These are phyloP conservation scores for Aureobasidium sp. DNA, from an alignment of 2,329 filamentous ascomycete genomes.

Conservation along the genomic window DNA sequence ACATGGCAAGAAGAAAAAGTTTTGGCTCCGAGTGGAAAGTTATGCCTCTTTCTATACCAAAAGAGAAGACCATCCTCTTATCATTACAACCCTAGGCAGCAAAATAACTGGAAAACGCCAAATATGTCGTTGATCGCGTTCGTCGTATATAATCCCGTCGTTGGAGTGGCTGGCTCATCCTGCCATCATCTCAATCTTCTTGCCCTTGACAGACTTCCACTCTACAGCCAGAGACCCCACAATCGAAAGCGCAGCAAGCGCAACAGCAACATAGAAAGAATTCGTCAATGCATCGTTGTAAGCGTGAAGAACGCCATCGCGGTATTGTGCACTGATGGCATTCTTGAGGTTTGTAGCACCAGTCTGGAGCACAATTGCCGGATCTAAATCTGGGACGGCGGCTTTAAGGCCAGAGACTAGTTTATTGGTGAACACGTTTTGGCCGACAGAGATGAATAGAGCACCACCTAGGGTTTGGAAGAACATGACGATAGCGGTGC, in stretches of 20 bases:
- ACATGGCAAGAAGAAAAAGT: no score
- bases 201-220: constrained; percentile 56
- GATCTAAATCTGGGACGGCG: constrained; percentile 34
- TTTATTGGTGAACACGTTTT: constrained; percentile 43
- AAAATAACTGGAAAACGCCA: not conserved
- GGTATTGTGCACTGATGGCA: constrained; percentile 41
- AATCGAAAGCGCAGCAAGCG: constrained; percentile 45
- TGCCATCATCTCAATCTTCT: constrained; percentile 30
- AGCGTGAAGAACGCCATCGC: constrained; percentile 47
- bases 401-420: constrained; percentile 32
- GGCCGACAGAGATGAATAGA: constrained; percentile 41
- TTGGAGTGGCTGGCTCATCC: no score
- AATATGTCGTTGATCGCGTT: not conserved
- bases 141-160: not conserved
- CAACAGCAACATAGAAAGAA: constrained; percentile 52
- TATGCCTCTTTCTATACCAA: no score
- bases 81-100: no score
- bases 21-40: no score
- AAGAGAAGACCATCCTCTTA: no score
- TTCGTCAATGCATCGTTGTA: constrained; percentile 55
- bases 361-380: constrained; percentile 33
- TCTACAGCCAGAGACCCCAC: constrained; percentile 49
- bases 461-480: constrained; percentile 40
- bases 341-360: constrained; percentile 53
- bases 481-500: constrained; percentile 42